Base-by-base conservation (phyloP, 768 basidiomycete genomes). In the Russula griseocarnosa region DNA sequence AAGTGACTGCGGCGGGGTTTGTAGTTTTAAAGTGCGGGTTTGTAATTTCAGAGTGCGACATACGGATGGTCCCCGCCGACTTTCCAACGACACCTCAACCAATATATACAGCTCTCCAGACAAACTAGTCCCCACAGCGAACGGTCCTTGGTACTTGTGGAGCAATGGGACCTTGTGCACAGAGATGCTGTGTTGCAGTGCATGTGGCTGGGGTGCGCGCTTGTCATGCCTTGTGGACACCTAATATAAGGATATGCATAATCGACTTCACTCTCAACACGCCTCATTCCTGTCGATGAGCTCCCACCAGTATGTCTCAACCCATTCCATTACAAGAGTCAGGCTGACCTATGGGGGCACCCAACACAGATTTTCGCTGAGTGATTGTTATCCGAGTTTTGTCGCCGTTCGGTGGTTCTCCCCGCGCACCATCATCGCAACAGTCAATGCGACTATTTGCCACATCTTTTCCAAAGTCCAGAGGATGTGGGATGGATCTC, bases 191-290 rank as follows among this genome's bases (percentile, higher is more conserved):
- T 63, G 58, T 44, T 24, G n/a, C 52, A 3, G 57, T 47, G 58
- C 62, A 63, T 63, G 62, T 63, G 62, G 59, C 42, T 63, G 62
- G 56, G 30, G 59, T 52, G 59, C 58, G 36, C 58, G 46, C 34
- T 10, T 58, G 32, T 49, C 32, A 30, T 18, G 22, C 32, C 24
- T 20, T 30, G 44, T n/a, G 42, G 1, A 20, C 24, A 1, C 42
- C 34, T 49, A 54, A 63, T 63, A 63, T 47, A 63, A 63, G 62
- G 51, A 32, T 14, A 6, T 22, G 28, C 8, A 30, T 30, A 36
- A 36, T 36, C 46, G 5, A 32, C 34, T 22, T 32, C 32, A n/a
- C n/a, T 30, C 28, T 22, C 26, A 47, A 42, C 30, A 5, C 30
- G 30, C 30, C 30, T 30, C 30, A 3, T 6, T 30, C 6, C 30